Conservation (phyloP, 192 early-diverging fungal species). For the Paraglomus occultum region DNA sequence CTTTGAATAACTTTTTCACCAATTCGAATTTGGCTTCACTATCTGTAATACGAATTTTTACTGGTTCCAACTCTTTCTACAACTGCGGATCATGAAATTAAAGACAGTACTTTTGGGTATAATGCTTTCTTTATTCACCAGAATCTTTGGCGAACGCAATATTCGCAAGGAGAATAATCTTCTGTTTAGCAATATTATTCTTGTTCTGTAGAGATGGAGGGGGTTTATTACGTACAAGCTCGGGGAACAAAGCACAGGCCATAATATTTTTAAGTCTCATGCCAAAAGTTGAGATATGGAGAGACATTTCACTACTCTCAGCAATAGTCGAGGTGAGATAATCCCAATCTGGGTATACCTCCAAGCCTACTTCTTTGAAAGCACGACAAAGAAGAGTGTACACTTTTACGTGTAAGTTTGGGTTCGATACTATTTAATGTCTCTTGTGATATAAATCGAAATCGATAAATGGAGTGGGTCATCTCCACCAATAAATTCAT, state of each 20-base stretch:
- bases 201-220: neutral
- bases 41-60: neutral
- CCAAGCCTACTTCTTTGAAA: neutral
- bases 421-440: slow-evolving; percentile 9
- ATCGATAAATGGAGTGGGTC: slow-evolving; percentile 9
- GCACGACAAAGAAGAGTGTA: neutral
- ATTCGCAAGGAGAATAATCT: slow-evolving; percentile 3
- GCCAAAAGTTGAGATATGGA: slow-evolving; percentile 15
- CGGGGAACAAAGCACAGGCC: neutral
- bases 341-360: slow-evolving; percentile 7
- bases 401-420: slow-evolving; percentile 9
- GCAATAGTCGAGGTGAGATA: slow-evolving; percentile 5
- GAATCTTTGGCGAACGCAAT: slow-evolving; percentile 1
- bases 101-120: neutral
- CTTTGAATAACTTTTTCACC: neutral
- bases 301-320: slow-evolving; percentile 8
- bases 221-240: neutral
- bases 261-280: slow-evolving; percentile 13
- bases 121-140: slow-evolving; percentile 1
- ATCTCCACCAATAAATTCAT: slow-evolving; percentile 13
- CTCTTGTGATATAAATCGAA: slow-evolving; percentile 6
- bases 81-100: slow-evolving; percentile 12
- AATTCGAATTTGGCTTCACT: neutral
- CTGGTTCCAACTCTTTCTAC: neutral
- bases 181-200: slow-evolving; percentile 20